Percentiles rank a stretch among this genome's conserved stretches.
These are phyloP conservation scores for Penicillium ucsense DNA, from an alignment of 495 filamentous ascomycete genomes.

Conservation along the genomic window DNA sequence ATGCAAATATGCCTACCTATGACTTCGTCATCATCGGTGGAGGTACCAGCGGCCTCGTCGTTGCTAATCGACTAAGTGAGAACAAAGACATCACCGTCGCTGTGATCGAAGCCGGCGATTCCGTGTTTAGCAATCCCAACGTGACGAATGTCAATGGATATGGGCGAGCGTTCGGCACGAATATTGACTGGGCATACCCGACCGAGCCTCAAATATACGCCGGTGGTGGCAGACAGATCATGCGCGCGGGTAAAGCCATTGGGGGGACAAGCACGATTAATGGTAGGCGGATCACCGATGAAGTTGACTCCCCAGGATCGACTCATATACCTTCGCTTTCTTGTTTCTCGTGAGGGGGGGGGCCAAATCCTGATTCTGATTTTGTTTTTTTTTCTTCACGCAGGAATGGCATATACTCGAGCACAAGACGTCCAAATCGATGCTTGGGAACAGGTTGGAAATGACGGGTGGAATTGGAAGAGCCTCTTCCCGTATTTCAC, in stretches of 20 bases:
- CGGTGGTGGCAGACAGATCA: constrained; percentile 23
- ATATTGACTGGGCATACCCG: constrained; percentile 44
- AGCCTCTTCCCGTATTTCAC: constrained; percentile 49
- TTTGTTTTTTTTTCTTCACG: background rate
- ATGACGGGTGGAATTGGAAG: constrained; percentile 55
- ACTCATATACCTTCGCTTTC: background rate
- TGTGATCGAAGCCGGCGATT: constrained; percentile 45
- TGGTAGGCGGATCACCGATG: constrained; percentile 17
- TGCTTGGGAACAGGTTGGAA: constrained; percentile 49
- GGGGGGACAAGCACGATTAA: constrained; percentile 46
- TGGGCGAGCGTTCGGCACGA: constrained; percentile 26
- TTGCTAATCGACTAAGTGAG: constrained; percentile 43
- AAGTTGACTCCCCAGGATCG: background rate
- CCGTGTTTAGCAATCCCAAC: constrained; percentile 39
- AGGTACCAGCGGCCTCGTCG: constrained; percentile 41
- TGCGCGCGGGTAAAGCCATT: constrained; percentile 39
- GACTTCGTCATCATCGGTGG: constrained; percentile 43
- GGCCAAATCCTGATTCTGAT: background rate
- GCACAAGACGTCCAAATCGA: constrained; percentile 33
- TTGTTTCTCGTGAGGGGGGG: no score
- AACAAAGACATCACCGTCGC: constrained; percentile 33
- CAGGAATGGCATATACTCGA: constrained; percentile 40
- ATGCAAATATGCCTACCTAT: constrained; percentile 6
- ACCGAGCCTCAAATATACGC: constrained; percentile 34
- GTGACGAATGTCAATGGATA: constrained; percentile 35